Base-by-base conservation (phyloP, 1,139 yeast genomes). In the Scheffersomyces titani region DNA sequence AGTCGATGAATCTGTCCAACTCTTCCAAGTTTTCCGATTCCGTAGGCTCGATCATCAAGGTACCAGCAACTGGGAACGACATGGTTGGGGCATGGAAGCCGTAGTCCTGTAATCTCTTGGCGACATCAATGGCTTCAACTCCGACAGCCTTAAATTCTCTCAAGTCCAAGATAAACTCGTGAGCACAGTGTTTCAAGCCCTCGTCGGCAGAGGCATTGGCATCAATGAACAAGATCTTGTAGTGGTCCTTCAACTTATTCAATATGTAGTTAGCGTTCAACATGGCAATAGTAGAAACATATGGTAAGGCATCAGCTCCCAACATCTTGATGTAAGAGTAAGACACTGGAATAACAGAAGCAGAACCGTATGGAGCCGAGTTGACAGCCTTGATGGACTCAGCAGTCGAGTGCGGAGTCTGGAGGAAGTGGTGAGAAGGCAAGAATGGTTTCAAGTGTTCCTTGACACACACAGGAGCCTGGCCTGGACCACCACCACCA, bases 401-500 rank as follows among this genome's bases (percentile, higher is more conserved):
- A 40, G 73, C 71, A 36, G 83, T 77, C 40, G 80, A 78, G 59
- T 84, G 86, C 0, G 89, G 85, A 61, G 90, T 86, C 52, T 78
- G 72, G 40, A 85, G 81, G 55, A 89, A 78, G 48, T 84, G 82
- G 73, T 94, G 98, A 45, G 81, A 80, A 56, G 99, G 99, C 67
- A 94, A 82, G 76, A 87, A 92, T 57, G 93, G 92, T 53, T 83
- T 84, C 68, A 94, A 80, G 72, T 92, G 97, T 57, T 82, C 78
- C 67, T 88, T 89, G 61, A 93, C 98, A 82, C 98, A 92, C 60
- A 94, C 96, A 57, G 99, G 98, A 11, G 98, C 99, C 70, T 93
- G 97, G 67, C 98, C 99, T 50, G 99, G 99, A 52, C 99, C 99
- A 72, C 99, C 99, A 69, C 99, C 99, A 68, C 99, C 99, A 72